phyloP scores from a whole-genome alignment of 2,329 filamentous ascomycete genomes.

The Alternaria sp. region DNA sequence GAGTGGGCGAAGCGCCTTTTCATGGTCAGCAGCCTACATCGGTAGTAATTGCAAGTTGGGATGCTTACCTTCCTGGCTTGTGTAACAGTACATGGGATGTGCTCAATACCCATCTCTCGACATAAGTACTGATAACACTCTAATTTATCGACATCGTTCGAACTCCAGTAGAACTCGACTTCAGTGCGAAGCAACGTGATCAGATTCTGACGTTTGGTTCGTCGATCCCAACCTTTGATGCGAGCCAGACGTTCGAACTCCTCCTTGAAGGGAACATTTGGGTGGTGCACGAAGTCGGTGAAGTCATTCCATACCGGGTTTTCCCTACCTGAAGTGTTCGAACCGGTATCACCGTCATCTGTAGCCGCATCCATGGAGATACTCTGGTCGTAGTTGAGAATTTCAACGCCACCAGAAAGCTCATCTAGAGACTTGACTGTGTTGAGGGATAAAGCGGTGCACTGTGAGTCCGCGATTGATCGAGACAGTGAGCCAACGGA shows the following conservation, averaged over 20 bases:
- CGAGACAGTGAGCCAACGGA: neutral
- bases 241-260: conserved; percentile 31
- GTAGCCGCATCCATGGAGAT: neutral
- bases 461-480: neutral
- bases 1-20: conserved; percentile 26
- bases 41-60: neutral
- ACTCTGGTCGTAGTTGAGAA: neutral
- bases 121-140: conserved; percentile 39
- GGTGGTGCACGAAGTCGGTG: conserved; percentile 23
- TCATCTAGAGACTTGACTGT: neutral
- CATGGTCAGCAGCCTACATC: conserved; percentile 2
- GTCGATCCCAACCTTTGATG: conserved; percentile 16
- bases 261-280: conserved; percentile 24
- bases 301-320: conserved; percentile 31
- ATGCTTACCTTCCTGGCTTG: conserved; percentile 38
- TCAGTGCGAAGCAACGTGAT: conserved; percentile 28
- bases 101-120: conserved; percentile 29
- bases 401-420: neutral
- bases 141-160: conserved; percentile 19
- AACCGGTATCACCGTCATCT: neutral
- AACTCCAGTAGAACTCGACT: conserved; percentile 31
- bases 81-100: conserved; percentile 28
- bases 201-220: conserved; percentile 6
- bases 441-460: neutral
- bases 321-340: neutral